Base-by-base conservation (phyloP, 768 basidiomycete species). In the Suillus subaureus region DNA sequence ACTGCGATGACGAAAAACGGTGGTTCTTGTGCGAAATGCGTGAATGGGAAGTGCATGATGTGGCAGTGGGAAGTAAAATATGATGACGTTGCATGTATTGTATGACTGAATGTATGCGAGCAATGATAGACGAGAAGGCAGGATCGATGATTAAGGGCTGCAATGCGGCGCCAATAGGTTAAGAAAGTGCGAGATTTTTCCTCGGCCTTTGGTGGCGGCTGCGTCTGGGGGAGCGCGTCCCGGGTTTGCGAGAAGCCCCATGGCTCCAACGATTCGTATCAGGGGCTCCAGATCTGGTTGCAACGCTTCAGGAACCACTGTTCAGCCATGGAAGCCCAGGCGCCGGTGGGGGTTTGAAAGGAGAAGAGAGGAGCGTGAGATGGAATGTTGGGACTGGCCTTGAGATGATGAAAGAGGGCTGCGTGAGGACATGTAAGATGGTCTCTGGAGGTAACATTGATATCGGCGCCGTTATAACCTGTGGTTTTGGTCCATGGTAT, bases 401-500 rank as follows among this genome's bases (percentile, higher is more conserved):
- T 1, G 1, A 74, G 62, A 45, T 80, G 78, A 12, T 69, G 65
- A 23, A 66, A 28, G 1, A 80, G 12, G 1, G 78, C 78, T 0
- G 33, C 7, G 6, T 65, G 33, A 23, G 72, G 67, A 67, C 65
- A 62, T 43, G 73, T 43, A 5, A 63, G 54, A 28, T 68, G 68
- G 15, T 39, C 40, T 6, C 61, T 35, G 3, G 56, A 70, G n/a
- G 74, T 75, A 31, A 79, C 54, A 3, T 73, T 67, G n/a, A 78
- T 68, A 31, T 74, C 68, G 0, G 75, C 75, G 5, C 81, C 74
- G 0, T 43, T 42, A 6, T 70, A 39, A 0, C 63, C 40, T 1
- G 76, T 78, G 0, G 77, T 76, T 62, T 82, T 80, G 0, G 78
- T 75, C 74, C 77, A 79, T 0, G 80, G 79, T 11, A 82, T 77